Conservation (phyloP, 768 basidiomycete species). For the Leccinum boreale region DNA sequence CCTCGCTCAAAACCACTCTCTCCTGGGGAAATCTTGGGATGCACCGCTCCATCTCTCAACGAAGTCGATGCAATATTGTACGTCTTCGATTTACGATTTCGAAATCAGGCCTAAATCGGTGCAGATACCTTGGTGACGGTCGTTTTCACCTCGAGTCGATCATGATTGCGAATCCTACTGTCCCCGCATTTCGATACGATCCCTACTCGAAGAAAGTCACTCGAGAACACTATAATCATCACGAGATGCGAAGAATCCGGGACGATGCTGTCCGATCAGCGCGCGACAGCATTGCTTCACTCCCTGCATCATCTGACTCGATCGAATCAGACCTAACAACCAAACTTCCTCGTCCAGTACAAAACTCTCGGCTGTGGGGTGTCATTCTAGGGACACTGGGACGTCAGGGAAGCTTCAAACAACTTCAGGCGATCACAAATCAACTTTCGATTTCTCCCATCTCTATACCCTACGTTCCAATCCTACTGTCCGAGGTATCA, state of each 20-base stretch:
- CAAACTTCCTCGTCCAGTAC: slow-evolving; percentile 8
- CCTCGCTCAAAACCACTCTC: slow-evolving; percentile 90
- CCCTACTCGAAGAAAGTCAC: slow-evolving; percentile 98
- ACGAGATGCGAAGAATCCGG: slow-evolving; percentile 77
- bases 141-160: slow-evolving; percentile 98
- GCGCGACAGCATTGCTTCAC: slow-evolving; percentile 53
- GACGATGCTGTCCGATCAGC: slow-evolving; percentile 76
- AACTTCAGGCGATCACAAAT: slow-evolving; percentile 79
- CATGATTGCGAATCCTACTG: slow-evolving; percentile 97
- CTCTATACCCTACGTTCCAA: slow-evolving; percentile 76
- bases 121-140: slow-evolving; percentile 94
- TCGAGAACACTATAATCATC: slow-evolving; percentile 85
- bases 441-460: slow-evolving; percentile 56
- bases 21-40: slow-evolving; percentile 95
- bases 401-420: slow-evolving; percentile 88
- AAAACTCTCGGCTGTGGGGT: slow-evolving; percentile 62
- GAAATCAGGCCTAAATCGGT: slow-evolving; percentile 3
- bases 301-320: slow-evolving; percentile 8
- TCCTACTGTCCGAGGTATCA: slow-evolving; percentile 94
- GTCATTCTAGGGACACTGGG: slow-evolving; percentile 93
- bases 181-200: slow-evolving; percentile 97
- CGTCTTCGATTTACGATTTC: slow-evolving; percentile 22
- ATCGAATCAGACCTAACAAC: slow-evolving; percentile 12
- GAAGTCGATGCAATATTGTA: slow-evolving; percentile 92
- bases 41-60: slow-evolving; percentile 82